Percentiles rank a stretch among this genome's conserved stretches.
These are phyloP conservation scores for Candida bentonensis DNA, from an alignment of 805 yeast species.

Conservation along the genomic window DNA sequence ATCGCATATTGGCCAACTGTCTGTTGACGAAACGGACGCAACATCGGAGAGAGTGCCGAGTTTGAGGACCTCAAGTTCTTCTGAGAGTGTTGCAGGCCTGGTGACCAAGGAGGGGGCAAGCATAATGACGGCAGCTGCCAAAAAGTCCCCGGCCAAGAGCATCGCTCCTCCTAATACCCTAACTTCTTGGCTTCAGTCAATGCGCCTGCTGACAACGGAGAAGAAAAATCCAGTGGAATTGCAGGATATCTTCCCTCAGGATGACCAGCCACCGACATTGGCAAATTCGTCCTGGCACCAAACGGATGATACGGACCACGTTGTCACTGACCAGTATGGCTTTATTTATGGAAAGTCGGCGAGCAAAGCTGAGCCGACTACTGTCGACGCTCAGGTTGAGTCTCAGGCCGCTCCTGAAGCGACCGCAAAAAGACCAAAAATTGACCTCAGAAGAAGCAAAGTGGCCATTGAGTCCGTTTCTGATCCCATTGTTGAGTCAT, in stretches of 20 bases:
- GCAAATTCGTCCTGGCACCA: slow-evolving; percentile 13
- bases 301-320: slow-evolving; percentile 11
- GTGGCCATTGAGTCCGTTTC: slow-evolving; percentile 2
- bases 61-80: not conserved
- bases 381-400: not conserved
- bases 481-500: slow-evolving; percentile 10
- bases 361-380: slow-evolving; percentile 1
- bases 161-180: not conserved
- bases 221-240: slow-evolving; percentile 30
- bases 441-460: not conserved
- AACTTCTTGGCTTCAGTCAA: not conserved
- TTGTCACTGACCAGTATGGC: slow-evolving; percentile 34
- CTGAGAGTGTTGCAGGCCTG: not conserved
- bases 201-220: slow-evolving; percentile 1
- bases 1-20: not conserved
- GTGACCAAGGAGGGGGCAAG: not conserved
- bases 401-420: not conserved
- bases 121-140: not conserved
- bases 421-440: not conserved
- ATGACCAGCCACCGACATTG: slow-evolving; percentile 22
- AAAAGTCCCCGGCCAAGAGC: slow-evolving; percentile 1
- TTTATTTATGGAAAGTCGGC: slow-evolving; percentile 27
- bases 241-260: slow-evolving; percentile 22
- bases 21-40: not conserved
- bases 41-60: no score